Conservation (phyloP, 2,329 filamentous ascomycete genomes). For the Elsinoe arachidis region DNA sequence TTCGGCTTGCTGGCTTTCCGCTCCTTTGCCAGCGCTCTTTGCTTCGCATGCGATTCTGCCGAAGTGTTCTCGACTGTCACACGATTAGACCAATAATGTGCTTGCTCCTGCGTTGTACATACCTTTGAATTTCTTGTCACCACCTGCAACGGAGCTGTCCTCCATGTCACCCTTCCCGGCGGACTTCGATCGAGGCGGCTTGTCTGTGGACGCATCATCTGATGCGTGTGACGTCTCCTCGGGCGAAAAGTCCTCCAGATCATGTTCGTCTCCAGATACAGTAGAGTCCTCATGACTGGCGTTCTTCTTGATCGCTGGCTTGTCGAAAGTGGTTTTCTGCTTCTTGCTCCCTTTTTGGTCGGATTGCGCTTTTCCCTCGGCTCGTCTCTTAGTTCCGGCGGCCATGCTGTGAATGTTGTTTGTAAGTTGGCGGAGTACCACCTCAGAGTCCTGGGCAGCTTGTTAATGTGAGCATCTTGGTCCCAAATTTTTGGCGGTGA, state of each 20-base stretch:
- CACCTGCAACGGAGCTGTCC: background rate
- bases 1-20: conserved; percentile 89
- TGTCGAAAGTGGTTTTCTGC: conserved; percentile 30
- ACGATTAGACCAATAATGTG: background rate
- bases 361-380: conserved; percentile 29
- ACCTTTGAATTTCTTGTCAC: conserved; percentile 17
- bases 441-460: too few relatives aligned
- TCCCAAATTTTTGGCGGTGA: conserved; percentile 13
- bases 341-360: conserved; percentile 26
- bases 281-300: background rate
- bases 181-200: background rate
- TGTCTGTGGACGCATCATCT: too few relatives aligned
- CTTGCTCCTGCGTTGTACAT: background rate
- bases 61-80: conserved; percentile 46
- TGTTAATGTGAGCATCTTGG: background rate
- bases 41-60: conserved; percentile 83
- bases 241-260: background rate
- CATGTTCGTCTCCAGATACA: conserved; percentile 14
- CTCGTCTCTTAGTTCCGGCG: conserved; percentile 33
- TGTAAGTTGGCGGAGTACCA: background rate
- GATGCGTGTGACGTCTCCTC: background rate
- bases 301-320: conserved; percentile 8
- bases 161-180: background rate
- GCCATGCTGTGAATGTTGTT: conserved; percentile 18
- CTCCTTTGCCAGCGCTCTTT: conserved; percentile 79